Evolutionary conservation across 495 filamentous ascomycete species (phyloP).

Genomic region (Cercophora scortea): DNA sequence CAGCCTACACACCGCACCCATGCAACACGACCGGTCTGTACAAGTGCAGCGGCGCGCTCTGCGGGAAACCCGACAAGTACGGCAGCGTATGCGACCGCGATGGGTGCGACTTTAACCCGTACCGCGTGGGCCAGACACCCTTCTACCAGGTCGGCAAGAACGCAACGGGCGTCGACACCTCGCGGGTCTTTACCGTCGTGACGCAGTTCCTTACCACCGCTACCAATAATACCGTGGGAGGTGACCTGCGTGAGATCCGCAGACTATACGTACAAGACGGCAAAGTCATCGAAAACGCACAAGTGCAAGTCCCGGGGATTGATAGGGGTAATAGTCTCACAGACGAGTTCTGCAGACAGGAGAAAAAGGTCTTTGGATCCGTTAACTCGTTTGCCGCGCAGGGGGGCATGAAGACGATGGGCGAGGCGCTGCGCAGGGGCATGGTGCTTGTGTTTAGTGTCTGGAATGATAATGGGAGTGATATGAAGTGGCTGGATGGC

Average conservation of each 20-base stretch:
- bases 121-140: slow-evolving; percentile 42
- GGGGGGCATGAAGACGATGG: slow-evolving; percentile 50
- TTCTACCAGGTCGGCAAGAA: slow-evolving; percentile 44
- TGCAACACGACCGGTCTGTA: slow-evolving; percentile 42
- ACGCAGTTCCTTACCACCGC: slow-evolving; percentile 61
- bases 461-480: slow-evolving; percentile 57
- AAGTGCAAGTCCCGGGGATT: neutral
- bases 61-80: slow-evolving; percentile 27
- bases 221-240: slow-evolving; percentile 22
- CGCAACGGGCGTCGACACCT: slow-evolving; percentile 45
- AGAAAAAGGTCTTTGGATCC: slow-evolving; percentile 12
- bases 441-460: slow-evolving; percentile 56
- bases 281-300: slow-evolving; percentile 34
- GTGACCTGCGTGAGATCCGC: slow-evolving; percentile 51
- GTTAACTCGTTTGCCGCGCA: slow-evolving; percentile 16
- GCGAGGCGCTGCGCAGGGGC: slow-evolving; percentile 45
- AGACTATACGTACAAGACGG: slow-evolving; percentile 60
- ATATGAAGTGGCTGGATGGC: slow-evolving; percentile 62
- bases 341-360: slow-evolving; percentile 7
- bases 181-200: slow-evolving; percentile 53
- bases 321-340: neutral
- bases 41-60: slow-evolving; percentile 36
- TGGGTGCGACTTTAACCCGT: slow-evolving; percentile 37
- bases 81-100: slow-evolving; percentile 45
- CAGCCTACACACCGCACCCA: slow-evolving; percentile 56